These are phyloP conservation scores for Oxyria digyna DNA, from an alignment of 148 eudicot genomes.

Conservation along the genomic window DNA sequence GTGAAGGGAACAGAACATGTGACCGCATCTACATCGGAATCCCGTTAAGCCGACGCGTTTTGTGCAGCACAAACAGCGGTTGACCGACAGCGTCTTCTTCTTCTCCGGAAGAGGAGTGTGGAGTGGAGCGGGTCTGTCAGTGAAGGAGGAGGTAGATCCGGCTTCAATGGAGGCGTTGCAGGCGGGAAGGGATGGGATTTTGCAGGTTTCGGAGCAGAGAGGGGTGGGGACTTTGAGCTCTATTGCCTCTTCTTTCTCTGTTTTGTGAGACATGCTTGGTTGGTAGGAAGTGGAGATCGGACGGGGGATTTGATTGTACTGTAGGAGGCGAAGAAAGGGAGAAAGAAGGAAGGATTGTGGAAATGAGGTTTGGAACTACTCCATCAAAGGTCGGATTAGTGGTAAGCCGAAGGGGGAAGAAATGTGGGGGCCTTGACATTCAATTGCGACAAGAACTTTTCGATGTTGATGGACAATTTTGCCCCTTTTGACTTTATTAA, in stretches of 20 bases:
- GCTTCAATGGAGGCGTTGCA: not conserved
- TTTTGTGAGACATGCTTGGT: slow-evolving; percentile 41
- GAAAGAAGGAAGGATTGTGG: not conserved
- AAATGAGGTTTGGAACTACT: not conserved
- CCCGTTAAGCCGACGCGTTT: slow-evolving; percentile 67
- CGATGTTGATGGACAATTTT: not conserved
- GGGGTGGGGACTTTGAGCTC: slow-evolving; percentile 43
- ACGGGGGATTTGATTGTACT: not conserved
- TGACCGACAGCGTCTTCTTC: slow-evolving; percentile 7
- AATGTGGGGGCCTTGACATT: not conserved
- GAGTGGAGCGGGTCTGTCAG: not conserved
- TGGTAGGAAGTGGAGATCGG: not conserved
- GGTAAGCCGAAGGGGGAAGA: not conserved
- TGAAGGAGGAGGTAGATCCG: slow-evolving; percentile 16
- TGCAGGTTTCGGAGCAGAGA: not conserved
- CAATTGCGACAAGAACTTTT: not conserved
- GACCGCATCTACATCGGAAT: slow-evolving; percentile 54
- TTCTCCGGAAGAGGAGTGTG: not conserved
- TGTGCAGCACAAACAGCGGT: slow-evolving; percentile 43
- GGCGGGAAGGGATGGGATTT: slow-evolving; percentile 10
- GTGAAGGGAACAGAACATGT: slow-evolving; percentile 46
- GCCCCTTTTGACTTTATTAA: not conserved
- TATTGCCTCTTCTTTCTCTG: slow-evolving; percentile 51
- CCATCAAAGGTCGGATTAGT: not conserved
- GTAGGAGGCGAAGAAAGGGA: not conserved